These are phyloP conservation scores for Candida ascalaphidarum DNA, from an alignment of 805 yeast species.

Conservation along the genomic window DNA sequence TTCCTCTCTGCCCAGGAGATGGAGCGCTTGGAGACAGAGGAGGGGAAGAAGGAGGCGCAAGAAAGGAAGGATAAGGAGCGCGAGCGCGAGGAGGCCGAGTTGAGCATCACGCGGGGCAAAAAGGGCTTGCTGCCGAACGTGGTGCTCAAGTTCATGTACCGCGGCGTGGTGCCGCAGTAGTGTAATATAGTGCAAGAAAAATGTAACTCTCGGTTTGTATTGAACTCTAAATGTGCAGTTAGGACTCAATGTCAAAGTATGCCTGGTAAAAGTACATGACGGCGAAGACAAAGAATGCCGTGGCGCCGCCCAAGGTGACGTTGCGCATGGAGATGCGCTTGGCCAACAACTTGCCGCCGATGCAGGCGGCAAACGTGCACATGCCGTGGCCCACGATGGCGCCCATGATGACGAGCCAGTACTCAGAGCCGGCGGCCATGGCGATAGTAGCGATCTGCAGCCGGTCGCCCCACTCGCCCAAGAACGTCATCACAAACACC, in stretches of 20 bases:
- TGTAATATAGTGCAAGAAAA: not conserved
- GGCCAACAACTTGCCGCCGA: conserved; percentile 89
- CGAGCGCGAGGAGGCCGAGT: conserved; percentile 15
- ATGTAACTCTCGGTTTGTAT: not conserved
- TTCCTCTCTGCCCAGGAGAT: conserved; percentile 45
- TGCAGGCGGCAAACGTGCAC: conserved; percentile 85
- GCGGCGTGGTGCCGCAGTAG: conserved; percentile 13
- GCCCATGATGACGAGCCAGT: conserved; percentile 82
- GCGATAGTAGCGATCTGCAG: conserved; percentile 98
- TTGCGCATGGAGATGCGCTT: conserved; percentile 84
- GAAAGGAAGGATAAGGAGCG: conserved; percentile 9
- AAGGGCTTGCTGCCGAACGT: conserved; percentile 22
- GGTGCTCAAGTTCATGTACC: conserved; percentile 32
- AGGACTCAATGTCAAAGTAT: conserved; percentile 9
- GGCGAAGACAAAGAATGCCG: conserved; percentile 78
- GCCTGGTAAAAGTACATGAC: conserved; percentile 74
- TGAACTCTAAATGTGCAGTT: not conserved
- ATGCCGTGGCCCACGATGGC: conserved; percentile 83
- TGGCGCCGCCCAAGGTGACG: conserved; percentile 86
- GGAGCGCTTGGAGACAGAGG: conserved; percentile 19
- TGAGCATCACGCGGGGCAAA: conserved; percentile 15
- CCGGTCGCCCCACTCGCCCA: conserved; percentile 99
- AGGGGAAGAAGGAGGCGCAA: conserved; percentile 20
- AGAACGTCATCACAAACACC: conserved; percentile 89
- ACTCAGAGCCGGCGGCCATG: conserved; percentile 94